Evolutionary conservation across 2,329 filamentous ascomycete species (phyloP), one percentile per base, ranked within the genome.

Genomic region (Taxawa tesnikishii): DNA sequence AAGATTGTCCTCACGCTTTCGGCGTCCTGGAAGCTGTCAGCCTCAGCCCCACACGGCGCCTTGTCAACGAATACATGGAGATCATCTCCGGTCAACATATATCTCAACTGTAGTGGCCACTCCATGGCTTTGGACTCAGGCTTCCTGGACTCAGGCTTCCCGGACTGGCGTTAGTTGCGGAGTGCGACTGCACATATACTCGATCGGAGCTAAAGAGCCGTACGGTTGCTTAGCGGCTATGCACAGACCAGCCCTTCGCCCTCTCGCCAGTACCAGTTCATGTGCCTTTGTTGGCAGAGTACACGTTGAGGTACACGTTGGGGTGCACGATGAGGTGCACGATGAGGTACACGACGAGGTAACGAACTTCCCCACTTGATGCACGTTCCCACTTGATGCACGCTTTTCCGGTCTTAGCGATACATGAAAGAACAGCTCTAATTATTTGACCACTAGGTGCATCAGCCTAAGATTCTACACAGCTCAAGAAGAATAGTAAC

Each of bases 221-320:
- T 16, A 29, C 28, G 4, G 28, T 3, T 4, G 15, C 15, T 29
- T 29, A 4, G 28, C 63, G 19, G 7, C n/a, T 23, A n/a, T 23
- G 19, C n/a, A 23, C 19, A 23, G 19, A 23, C 19, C 19, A 23
- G 19, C 19, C n/a, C 19, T 23, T n/a, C n/a, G 7, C n/a, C 19
- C n/a, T 23, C 19, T 7, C n/a, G 7, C 19, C 7, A 23, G 19
- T 7, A n/a, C n/a, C 19, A 7, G n/a, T 7, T 23, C 19, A n/a
- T n/a, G 19, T 23, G n/a, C 19, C 7, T 23, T 23, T n/a, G 19
- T 23, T 23, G n/a, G 19, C 19, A n/a, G 19, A 23, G 19, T 23
- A 23, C n/a, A n/a, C n/a, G n/a, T n/a, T n/a, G n/a, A n/a, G n/a
- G n/a, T n/a, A n/a, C n/a, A n/a, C n/a, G n/a, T n/a, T n/a, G n/a